Percentiles rank a stretch among this genome's conserved stretches.
phyloP scores from a whole-genome alignment of 495 filamentous ascomycete genomes.

The Apiosordaria backusii region DNA sequence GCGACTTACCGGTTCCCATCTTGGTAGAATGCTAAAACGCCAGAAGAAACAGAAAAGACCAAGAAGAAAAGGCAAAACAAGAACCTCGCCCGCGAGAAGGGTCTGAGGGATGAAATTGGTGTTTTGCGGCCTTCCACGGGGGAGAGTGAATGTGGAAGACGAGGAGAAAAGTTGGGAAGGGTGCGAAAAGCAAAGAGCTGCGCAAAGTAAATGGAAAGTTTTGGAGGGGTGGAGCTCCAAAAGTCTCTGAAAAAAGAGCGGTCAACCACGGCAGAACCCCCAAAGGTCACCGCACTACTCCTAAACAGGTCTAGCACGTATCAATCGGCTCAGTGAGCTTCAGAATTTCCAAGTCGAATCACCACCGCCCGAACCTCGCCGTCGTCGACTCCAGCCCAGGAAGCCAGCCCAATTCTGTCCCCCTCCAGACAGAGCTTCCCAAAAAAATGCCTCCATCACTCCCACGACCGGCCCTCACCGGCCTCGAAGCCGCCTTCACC shows the following conservation, averaged over 20 bases:
- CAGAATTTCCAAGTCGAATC: constrained; percentile 27
- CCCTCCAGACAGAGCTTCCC: neutral
- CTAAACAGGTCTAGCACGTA: constrained; percentile 18
- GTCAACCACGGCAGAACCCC: constrained; percentile 25
- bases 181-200: constrained; percentile 2
- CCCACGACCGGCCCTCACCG: constrained; percentile 22
- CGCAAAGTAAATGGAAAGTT: constrained; percentile 23
- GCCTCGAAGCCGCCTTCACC: constrained; percentile 26
- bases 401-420: constrained; percentile 13
- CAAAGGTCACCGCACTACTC: constrained; percentile 8
- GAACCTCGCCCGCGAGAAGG: constrained; percentile 26
- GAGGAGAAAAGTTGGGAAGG: constrained; percentile 21
- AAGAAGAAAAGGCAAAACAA: constrained; percentile 13
- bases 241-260: constrained; percentile 26
- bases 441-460: constrained; percentile 15
- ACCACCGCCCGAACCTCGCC: constrained; percentile 5
- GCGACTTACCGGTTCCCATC: constrained; percentile 71
- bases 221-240: constrained; percentile 29
- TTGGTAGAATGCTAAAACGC: constrained; percentile 22
- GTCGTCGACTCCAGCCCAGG: constrained; percentile 13
- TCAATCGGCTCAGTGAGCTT: constrained; percentile 13
- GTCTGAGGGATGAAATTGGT: constrained; percentile 2
- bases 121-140: constrained; percentile 23
- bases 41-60: constrained; percentile 3
- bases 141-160: constrained; percentile 24